A percentile compares a stretch with the other conserved stretches of the same genome.
Evolutionary conservation across 352 stramenopile genomes (phyloP).

Genomic region (Phytophthora tentaculata): DNA sequence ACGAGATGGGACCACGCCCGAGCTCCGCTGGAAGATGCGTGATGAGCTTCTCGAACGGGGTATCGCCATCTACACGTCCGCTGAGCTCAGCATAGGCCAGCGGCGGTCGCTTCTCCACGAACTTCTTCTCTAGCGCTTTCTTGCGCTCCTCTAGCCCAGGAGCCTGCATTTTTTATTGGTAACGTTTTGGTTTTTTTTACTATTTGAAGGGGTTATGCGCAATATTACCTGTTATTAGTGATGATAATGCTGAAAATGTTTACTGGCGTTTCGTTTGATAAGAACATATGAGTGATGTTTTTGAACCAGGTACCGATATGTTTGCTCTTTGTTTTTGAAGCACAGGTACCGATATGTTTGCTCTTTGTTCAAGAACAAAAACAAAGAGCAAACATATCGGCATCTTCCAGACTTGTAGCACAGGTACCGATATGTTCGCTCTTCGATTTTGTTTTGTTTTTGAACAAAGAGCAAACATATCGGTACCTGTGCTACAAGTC

Average conservation of each 20-base stretch:
- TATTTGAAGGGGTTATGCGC: not conserved
- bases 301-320: too few relatives aligned
- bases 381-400: too few relatives aligned
- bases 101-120: conserved; percentile 74
- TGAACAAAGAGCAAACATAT: too few relatives aligned
- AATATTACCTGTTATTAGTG: too few relatives aligned
- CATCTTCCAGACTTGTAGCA: not conserved
- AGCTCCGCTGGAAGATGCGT: conserved; percentile 81
- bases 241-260: too few relatives aligned
- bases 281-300: too few relatives aligned
- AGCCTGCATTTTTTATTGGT: conserved; percentile 21
- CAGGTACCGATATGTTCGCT: too few relatives aligned
- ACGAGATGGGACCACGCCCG: conserved; percentile 56
- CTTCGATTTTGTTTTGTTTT: too few relatives aligned
- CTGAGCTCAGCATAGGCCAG: conserved; percentile 84
- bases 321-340: too few relatives aligned
- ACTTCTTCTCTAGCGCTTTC: conserved; percentile 82
- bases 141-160: conserved; percentile 63
- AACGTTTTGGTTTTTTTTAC: not conserved
- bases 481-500: not conserved
- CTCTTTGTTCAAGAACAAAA: too few relatives aligned
- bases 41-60: conserved; percentile 76
- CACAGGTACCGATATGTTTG: too few relatives aligned
- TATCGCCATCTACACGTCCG: conserved; percentile 64
- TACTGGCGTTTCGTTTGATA: too few relatives aligned